Evolutionary conservation across 2,329 filamentous ascomycete species (phyloP), one percentile per base, ranked within the genome.

Genomic region (Diaporthe ilicicola): DNA sequence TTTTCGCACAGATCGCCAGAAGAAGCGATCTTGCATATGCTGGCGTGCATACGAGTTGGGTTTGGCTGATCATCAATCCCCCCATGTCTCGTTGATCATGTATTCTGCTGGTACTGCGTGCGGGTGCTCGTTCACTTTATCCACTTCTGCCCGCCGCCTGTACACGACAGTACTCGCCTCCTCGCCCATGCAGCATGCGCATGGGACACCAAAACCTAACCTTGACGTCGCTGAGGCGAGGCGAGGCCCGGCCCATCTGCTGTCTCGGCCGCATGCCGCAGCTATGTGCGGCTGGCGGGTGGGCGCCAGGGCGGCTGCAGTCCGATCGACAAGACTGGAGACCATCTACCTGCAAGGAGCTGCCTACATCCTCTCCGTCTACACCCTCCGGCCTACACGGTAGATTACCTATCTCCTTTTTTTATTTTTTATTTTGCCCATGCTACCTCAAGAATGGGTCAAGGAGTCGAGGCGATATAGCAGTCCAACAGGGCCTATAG

Each of bases 241-340:
- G 44, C 59, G 59, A 64, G 42, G 59, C n/a, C 59, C 54, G 56
- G 51, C 56, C 70, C 56, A 32, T 72, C 70, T 44, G 42, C 59
- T 72, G 70, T 72, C 70, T 72, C 70, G 70, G 70, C 70, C 24
- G 54, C 32, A 13, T 65, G 56, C 70, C 55, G 55, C 70, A 42
- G 70, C 65, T 53, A 44, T 53, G 24, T 34, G 59, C 44, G 59
- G 44, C 59, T 64, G 44, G 44, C 42, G 59, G 42, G 27, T n/a
- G n/a, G n/a, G 19, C 29, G 24, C 10, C 39, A 8, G 39, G 46
- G 55, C 22, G 22, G n/a, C 12, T 42, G 55, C 17, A 22, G 53
- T 53, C 54, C 56, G 22, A 22, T 42, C 61, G 13, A 6, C 39
- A 48, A 19, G 4, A 8, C n/a, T 46, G 37, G 24, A 50, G 32